A percentile compares a stretch with the other conserved stretches of the same genome.
Conservation (phyloP, 257 asterid genomes). For the Petunia secreta region DNA sequence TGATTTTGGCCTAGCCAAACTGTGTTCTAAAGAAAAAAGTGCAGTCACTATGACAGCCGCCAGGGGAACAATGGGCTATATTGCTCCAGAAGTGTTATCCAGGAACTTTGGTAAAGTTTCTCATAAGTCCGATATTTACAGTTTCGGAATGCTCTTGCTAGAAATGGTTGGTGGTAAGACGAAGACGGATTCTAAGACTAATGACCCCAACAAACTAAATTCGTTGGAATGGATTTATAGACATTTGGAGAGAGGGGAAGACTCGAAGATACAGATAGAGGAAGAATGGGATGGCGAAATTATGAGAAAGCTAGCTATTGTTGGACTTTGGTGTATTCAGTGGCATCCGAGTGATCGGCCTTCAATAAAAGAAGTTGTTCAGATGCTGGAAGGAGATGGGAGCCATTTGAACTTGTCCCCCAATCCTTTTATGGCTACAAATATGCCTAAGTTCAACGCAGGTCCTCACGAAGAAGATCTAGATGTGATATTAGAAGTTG, state of each 20-base stretch:
- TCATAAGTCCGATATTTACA: constrained; percentile 16
- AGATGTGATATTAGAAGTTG: constrained; percentile 20
- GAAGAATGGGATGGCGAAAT: not conserved
- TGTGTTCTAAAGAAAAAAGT: constrained; percentile 13
- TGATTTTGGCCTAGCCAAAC: constrained; percentile 20
- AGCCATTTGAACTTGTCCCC: constrained; percentile 23
- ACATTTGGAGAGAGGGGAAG: constrained; percentile 6
- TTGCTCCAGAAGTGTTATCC: too few relatives aligned
- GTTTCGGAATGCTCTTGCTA: constrained; percentile 17
- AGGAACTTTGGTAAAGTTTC: too few relatives aligned
- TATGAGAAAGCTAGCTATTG: constrained; percentile 13
- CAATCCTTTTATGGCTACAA: constrained; percentile 21
- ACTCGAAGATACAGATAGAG: not conserved
- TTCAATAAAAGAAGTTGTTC: constrained; percentile 24
- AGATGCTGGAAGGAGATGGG: constrained; percentile 18
- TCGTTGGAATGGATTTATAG: not conserved
- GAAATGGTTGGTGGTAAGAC: constrained; percentile 19
- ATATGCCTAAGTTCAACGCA: constrained; percentile 1
- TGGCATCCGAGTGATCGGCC: constrained; percentile 2
- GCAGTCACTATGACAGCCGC: constrained; percentile 21
- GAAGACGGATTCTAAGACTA: not conserved
- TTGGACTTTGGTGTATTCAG: constrained; percentile 24
- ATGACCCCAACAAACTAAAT: not conserved
- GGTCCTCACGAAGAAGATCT: constrained; percentile 3
- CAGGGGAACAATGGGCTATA: constrained; percentile 5